Base-by-base conservation (phyloP, 768 basidiomycete species). In the Clavaria fumosa region DNA sequence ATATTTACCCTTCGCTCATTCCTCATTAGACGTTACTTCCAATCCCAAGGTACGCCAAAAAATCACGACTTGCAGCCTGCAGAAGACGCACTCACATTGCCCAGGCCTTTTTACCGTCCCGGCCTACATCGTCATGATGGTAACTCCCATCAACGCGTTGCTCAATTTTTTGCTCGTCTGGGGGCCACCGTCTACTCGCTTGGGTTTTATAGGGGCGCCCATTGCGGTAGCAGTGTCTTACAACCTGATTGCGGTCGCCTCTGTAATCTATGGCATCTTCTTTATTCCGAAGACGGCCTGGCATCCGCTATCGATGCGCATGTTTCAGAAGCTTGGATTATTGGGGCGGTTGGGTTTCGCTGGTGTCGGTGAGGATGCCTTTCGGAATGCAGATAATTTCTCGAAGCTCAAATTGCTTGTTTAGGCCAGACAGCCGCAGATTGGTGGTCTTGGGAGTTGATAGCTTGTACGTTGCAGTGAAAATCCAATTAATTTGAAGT, bases 391-490 rank as follows among this genome's bases (percentile, higher is more conserved):
- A 7, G 3, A 14, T 19, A 17, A 31, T 24, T 4, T 39, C 5
- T 24, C 21, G 9, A 31, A 11, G 14, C 14, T 14, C 6, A 35
- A 6, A 11, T 34, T 6, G 7, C 15, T 33, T 10, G 11, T 39
- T 28, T 43, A 67, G 75, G 75, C 1, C 86, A 89, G 54, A 78
- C 73, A 3, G 85, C 84, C 1, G 76, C 74, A 3, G 93, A 95
- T 56, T 97, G 91, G 93, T 96, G 91, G 89, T 78, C 81, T 26
- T 93, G 93, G 93, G 90, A 95, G 57, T 67, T 88, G 4, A 57
- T 83, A 22, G 78, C 76, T 15, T 59, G 26, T 28, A 28, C 9
- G 26, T 28, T 14, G n/a, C n/a, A n/a, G n/a, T n/a, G n/a, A n/a
- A n/a, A n/a, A n/a, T n/a, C n/a, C n/a, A n/a, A n/a, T n/a, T n/a